Base-by-base conservation (phyloP, 129 eudicot genomes). In the Pulicaria dysenterica region DNA sequence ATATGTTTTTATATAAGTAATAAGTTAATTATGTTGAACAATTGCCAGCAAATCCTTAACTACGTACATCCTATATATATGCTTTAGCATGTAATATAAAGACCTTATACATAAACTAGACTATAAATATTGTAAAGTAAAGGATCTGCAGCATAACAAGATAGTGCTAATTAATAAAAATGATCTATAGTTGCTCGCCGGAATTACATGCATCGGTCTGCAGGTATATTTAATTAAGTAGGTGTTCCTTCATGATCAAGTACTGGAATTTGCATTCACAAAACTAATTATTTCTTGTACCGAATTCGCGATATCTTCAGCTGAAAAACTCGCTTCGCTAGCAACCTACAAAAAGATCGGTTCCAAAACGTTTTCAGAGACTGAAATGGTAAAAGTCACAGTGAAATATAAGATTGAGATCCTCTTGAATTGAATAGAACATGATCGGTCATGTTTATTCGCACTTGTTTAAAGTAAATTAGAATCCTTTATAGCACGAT, bases 231-330 rank as follows among this genome's bases (percentile, higher is more conserved):
- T 14, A n/a, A n/a, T 24, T 43, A 48, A n/a, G n/a, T n/a, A n/a
- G n/a, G 10, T 63, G 57, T 5, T 49, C 69, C 39, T 3, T 40
- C 67, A 69, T n/a, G n/a, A n/a, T 77, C 73, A 70, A 70, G 66
- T 53, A 70, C n/a, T 75, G 39, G 67, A 76, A 65, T 84, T 76
- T 83, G 89, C 96, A 77, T 89, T 89, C 63, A 92, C 91, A 70
- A 85, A 92, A 70, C 84, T 83, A 70, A 92, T 81, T 12, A 87
- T 86, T 63, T 92, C 95, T 47, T 89, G 96, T 8, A 92, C 90
- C 11, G 96, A 85, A 70, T 82, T 87, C 38, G 96, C 98, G 60
- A 92, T 85, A 44, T 92, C 91, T 70, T 89, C 91, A 0, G 98
- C 96, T 43, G 88, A 83, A 56, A 83, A 87, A 64, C 90, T 85